These are phyloP conservation scores for Biancaea sappan DNA, from an alignment of 306 rosid genomes.

Conservation along the genomic window DNA sequence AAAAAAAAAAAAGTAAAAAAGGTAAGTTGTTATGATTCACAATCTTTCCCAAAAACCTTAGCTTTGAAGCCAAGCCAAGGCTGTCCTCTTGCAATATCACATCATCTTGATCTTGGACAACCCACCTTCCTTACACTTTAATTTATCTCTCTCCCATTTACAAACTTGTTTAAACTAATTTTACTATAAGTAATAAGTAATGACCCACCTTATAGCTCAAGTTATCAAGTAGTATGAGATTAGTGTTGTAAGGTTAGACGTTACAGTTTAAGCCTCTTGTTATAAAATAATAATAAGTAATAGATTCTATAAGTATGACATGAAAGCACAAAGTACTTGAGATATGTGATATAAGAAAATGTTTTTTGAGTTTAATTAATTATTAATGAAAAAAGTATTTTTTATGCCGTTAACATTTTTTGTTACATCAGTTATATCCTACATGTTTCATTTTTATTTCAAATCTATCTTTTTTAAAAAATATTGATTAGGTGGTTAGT, in stretches of 20 bases:
- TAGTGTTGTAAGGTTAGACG: too few species aligned
- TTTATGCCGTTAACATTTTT: too few species aligned
- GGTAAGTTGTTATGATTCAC: slow-evolving; percentile 22
- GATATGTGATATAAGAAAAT: background rate
- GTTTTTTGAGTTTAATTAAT: background rate
- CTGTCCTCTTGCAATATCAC: background rate
- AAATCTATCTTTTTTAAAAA: too few species aligned
- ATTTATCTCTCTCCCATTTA: background rate
- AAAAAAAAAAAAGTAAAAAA: background rate
- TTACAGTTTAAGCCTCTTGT: too few species aligned
- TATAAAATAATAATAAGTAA: too few species aligned
- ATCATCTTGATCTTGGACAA: slow-evolving; percentile 17
- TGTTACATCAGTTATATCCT: too few species aligned
- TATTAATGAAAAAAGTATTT: too few species aligned
- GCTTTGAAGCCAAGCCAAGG: slow-evolving; percentile 58
- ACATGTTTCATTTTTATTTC: too few species aligned
- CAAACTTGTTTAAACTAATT: background rate
- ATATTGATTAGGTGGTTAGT: too few species aligned
- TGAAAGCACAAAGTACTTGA: background rate
- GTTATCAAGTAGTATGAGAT: too few species aligned
- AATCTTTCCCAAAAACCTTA: slow-evolving; percentile 31
- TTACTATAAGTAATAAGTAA: background rate
- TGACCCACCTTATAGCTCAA: too few species aligned
- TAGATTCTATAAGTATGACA: background rate
- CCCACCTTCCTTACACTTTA: background rate